Conservation (phyloP, 2,329 filamentous ascomycete species). For the Hysterium pulicare region DNA sequence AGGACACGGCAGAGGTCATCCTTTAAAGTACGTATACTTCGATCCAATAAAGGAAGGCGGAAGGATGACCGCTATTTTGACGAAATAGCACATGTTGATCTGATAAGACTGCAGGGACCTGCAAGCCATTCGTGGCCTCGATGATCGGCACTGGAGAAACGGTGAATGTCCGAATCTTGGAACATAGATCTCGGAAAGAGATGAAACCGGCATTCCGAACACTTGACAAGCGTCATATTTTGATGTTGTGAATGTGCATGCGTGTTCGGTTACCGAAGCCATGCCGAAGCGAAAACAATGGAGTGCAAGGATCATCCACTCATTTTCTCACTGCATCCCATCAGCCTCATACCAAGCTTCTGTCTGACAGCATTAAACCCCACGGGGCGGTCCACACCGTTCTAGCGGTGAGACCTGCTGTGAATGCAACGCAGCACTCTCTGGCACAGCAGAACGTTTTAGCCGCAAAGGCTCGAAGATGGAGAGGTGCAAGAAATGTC, state of each 20-base stretch:
- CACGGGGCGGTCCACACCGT: conserved; percentile 8
- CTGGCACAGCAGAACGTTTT: conserved; percentile 4
- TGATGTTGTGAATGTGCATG: not conserved
- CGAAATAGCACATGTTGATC: not conserved
- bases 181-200: not conserved
- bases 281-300: not conserved
- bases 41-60: no score
- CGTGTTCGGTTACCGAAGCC: not conserved
- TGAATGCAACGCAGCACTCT: conserved; percentile 5
- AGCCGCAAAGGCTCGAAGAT: not conserved
- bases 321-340: not conserved
- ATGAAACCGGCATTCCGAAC: not conserved
- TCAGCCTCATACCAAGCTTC: conserved; percentile 10
- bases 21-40: no score
- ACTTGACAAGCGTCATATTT: not conserved
- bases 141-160: not conserved
- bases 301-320: not conserved
- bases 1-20: no score
- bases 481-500: not conserved
- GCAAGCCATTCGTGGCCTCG: not conserved
- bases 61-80: not conserved
- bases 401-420: conserved; percentile 13
- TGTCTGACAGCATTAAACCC: conserved; percentile 4
- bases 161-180: not conserved
- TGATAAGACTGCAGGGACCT: not conserved